phyloP scores from a whole-genome alignment of 441 rosid species.

The Manihot esculenta region DNA sequence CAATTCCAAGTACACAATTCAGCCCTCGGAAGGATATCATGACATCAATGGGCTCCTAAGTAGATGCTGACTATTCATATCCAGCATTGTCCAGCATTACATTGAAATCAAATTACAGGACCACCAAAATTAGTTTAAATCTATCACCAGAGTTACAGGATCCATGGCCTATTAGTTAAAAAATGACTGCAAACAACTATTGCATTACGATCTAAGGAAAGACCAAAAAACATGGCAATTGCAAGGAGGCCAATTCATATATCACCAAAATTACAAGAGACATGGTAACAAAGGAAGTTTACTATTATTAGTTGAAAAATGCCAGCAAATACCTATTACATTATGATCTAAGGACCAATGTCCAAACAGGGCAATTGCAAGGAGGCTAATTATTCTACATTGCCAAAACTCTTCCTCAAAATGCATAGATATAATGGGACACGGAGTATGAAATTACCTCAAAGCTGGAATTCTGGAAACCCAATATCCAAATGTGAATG shows the following conservation, averaged over 20 bases:
- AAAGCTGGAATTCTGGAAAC: constrained; percentile 67
- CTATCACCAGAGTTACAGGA: neutral
- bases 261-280: neutral
- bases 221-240: too few species aligned
- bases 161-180: too few species aligned
- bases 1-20: neutral
- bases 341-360: constrained; percentile 10
- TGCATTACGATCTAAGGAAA: too few species aligned
- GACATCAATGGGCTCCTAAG: neutral
- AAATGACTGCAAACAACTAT: too few species aligned
- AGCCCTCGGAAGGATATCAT: neutral
- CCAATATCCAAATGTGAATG: constrained; percentile 84
- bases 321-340: neutral
- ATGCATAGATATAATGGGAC: neutral
- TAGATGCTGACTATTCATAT: neutral
- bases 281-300: neutral
- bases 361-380: too few species aligned
- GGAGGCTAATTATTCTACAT: neutral
- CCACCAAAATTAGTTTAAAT: neutral
- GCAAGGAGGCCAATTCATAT: too few species aligned
- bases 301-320: neutral
- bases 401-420: neutral
- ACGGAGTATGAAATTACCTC: constrained; percentile 42
- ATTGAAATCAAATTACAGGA: too few species aligned
- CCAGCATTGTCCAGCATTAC: neutral